Percentiles rank a stretch among this genome's conserved stretches.
These are phyloP conservation scores for Wallacemonas rigidus DNA, from an alignment of 208 protist species.

Conservation along the genomic window DNA sequence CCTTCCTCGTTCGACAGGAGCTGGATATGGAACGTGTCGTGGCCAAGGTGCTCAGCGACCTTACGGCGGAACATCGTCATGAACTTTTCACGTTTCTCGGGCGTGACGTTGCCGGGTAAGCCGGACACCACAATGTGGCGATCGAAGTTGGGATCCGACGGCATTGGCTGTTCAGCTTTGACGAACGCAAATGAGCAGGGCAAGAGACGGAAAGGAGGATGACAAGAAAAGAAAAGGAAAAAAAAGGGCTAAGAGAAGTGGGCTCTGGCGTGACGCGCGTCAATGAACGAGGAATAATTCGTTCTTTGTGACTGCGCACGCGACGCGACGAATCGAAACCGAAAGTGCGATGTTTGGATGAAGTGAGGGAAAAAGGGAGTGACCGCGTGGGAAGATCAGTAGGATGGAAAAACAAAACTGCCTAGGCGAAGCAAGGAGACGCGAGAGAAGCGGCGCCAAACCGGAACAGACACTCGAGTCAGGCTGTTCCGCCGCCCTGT, in stretches of 20 bases:
- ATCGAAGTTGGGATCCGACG: conserved; percentile 34
- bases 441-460: no score
- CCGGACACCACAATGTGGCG: conserved; percentile 82
- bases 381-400: no score
- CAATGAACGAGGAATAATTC: conserved; percentile 8
- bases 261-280: neutral
- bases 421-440: no score
- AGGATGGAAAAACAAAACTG: no score
- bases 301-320: conserved; percentile 5
- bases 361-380: neutral
- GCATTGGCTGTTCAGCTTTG: neutral
- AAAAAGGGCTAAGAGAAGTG: neutral
- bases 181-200: neutral
- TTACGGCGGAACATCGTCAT: conserved; percentile 60
- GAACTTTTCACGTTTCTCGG: conserved; percentile 76
- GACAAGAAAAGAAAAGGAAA: neutral
- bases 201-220: neutral
- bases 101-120: conserved; percentile 84
- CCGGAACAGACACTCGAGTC: no score
- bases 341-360: neutral
- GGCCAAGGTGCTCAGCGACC: conserved; percentile 67
- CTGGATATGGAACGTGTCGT: conserved; percentile 72
- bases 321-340: neutral
- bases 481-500: no score
- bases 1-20: conserved; percentile 66